phyloP scores from a whole-genome alignment of 2,329 filamentous ascomycete genomes.

The Lecanoromycetidae sp. region DNA sequence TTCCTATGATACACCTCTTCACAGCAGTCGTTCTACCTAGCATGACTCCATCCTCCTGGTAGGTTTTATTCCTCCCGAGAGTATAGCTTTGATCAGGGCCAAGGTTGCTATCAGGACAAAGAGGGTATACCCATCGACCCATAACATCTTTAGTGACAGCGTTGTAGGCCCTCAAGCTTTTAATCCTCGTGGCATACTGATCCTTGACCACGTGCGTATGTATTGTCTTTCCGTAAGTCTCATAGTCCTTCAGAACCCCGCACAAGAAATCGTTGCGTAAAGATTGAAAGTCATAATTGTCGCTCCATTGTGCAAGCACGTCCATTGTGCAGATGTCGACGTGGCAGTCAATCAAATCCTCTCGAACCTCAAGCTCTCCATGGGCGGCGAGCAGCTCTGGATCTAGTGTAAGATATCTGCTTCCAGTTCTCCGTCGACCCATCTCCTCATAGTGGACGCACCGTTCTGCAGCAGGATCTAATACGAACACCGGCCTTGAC shows the following conservation, averaged over 20 bases:
- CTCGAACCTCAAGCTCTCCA: constrained; percentile 67
- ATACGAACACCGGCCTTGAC: constrained; percentile 69
- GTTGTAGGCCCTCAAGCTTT: constrained; percentile 80
- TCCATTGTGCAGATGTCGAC: constrained; percentile 98
- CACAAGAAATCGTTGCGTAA: constrained; percentile 80
- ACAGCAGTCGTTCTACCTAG: constrained; percentile 61
- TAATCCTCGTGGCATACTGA: constrained; percentile 75
- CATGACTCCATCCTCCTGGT: constrained; percentile 66
- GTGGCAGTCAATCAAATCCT: constrained; percentile 82
- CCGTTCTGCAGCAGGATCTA: constrained; percentile 66
- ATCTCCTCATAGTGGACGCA: constrained; percentile 94
- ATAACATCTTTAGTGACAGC: constrained; percentile 79
- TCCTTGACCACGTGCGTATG: constrained; percentile 75
- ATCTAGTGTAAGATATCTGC: constrained; percentile 53
- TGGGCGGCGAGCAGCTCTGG: constrained; percentile 62
- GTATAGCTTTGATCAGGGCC: constrained; percentile 65
- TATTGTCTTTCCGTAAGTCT: constrained; percentile 93
- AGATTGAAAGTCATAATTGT: constrained; percentile 93
- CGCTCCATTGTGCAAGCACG: constrained; percentile 86
- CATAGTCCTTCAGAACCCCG: constrained; percentile 90
- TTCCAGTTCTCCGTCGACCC: constrained; percentile 13
- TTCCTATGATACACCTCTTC: constrained; percentile 59
- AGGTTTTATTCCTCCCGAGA: constrained; percentile 55
- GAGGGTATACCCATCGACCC: constrained; percentile 73
- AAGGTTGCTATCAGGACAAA: constrained; percentile 81